Conservation (phyloP, 176 grass and related monocot species). For the Chrysopogon serrulatus region DNA sequence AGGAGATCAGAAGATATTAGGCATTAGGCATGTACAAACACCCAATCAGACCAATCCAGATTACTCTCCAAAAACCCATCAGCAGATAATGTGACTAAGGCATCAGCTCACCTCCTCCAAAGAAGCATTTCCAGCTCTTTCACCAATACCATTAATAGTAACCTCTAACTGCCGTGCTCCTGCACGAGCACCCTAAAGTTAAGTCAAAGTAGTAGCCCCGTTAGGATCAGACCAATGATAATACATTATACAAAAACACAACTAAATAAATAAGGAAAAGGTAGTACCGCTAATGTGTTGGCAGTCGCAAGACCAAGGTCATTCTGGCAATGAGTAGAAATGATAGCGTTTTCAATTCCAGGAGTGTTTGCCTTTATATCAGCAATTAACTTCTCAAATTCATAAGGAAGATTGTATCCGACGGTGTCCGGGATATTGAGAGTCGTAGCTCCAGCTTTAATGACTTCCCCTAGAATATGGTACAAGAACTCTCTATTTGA, state of each 20-base stretch:
- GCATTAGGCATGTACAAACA: neutral
- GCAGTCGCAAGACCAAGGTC: conserved; percentile 94
- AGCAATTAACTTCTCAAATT: conserved; percentile 84
- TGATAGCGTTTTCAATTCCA: conserved; percentile 85
- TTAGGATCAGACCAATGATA: neutral
- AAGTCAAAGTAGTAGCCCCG: conserved; percentile 41
- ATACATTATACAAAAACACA: no score
- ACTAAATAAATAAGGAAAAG: conserved; percentile 15
- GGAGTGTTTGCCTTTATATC: conserved; percentile 87
- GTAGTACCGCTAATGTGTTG: conserved; percentile 78
- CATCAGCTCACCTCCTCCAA: conserved; percentile 72
- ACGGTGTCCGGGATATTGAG: conserved; percentile 96
- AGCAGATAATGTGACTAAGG: neutral
- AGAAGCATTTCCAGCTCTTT: conserved; percentile 98
- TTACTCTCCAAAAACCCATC: neutral
- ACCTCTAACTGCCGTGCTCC: conserved; percentile 91
- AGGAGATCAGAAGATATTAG: neutral
- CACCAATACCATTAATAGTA: conserved; percentile 94
- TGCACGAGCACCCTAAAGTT: conserved; percentile 75
- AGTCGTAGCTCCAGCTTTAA: conserved; percentile 93
- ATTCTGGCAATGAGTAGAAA: conserved; percentile 98
- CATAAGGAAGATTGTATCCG: conserved; percentile 77
- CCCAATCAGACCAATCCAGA: neutral
- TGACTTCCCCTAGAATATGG: conserved; percentile 84
- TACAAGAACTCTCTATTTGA: conserved; percentile 82